Base-by-base conservation (phyloP, 345 rosid genomes). In the Citrus hindsii region DNA sequence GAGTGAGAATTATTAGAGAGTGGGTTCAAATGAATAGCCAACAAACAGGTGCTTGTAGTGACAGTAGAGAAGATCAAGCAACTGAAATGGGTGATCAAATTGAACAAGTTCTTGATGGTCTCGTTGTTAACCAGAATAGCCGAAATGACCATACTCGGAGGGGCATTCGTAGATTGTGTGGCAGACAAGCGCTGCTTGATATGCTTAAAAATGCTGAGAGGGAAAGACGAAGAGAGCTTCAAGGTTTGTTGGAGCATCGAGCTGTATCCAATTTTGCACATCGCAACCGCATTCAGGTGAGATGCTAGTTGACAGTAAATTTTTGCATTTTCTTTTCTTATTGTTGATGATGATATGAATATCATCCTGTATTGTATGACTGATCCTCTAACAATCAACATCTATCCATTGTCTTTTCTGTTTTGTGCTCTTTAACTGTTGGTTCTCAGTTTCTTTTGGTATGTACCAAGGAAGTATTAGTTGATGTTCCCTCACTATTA, bases 201-300 rank as follows among this genome's bases (percentile, higher is more conserved):
- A 93, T 93, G 98, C 67, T 93, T 74, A 90, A 91, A 82, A 91
- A 88, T 89, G 90, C 91, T 60, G 94, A 92, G 83, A 83, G 86
- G 78, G 99, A 93, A 85, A 86, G 98, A 81, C 91, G 85, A 80
- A 88, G 75, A 61, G 99, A 95, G 88, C 90, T 95, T 72, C 90
- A 88, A 74, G 89, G 84, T 51, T 83, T 95, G 82, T 67, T 84
- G 83, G 92, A 88, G 82, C 89, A 77, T 81, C 89, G 80, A 51
- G 90, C 94, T 78, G 99, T 95, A 67, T 86, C 99, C 38, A 89
- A 88, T 78, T 95, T 95, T 85, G 88, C 98, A 82, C 94, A 95
- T 79, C 96, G 98, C 61, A 88, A 92, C 83, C 96, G 95, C 77
- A 95, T 95, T 84, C 99, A 95, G 97, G 98, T 93, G 71, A 74